Percentiles rank a stretch among this genome's conserved stretches.
Conservation (phyloP, 306 rosid species). For the Quercus robur region DNA sequence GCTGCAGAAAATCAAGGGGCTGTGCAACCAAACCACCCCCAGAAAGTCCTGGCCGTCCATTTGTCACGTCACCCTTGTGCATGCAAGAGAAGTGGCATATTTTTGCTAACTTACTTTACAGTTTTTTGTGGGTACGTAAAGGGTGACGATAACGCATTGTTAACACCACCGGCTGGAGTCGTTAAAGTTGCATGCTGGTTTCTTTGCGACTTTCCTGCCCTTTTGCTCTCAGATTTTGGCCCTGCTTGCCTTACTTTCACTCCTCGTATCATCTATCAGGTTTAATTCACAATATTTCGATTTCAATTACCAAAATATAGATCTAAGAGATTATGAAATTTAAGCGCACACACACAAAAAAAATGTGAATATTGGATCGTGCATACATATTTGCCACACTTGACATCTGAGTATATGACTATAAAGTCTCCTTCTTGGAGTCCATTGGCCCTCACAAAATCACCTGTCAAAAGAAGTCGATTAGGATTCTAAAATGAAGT, state of each 20-base stretch:
- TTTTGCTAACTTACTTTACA: conserved; percentile 7
- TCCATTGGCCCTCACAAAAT: conserved; percentile 95
- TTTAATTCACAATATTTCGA: not conserved
- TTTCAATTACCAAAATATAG: not conserved
- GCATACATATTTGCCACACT: conserved; percentile 82
- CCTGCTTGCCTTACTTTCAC: conserved; percentile 87
- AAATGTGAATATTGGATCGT: not conserved
- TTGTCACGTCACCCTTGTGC: conserved; percentile 22
- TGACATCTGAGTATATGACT: conserved; percentile 86
- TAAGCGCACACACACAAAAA: not conserved
- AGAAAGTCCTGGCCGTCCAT: conserved; percentile 25
- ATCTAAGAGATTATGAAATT: not conserved
- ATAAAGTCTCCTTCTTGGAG: conserved; percentile 99
- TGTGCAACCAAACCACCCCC: not conserved
- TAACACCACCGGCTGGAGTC: conserved; percentile 25
- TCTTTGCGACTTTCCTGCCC: conserved; percentile 68
- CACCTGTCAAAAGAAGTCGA: conserved; percentile 42
- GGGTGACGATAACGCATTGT: conserved; percentile 37
- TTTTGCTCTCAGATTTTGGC: conserved; percentile 56
- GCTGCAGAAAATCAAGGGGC: not conserved
- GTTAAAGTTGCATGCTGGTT: conserved; percentile 48
- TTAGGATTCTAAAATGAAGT: not conserved
- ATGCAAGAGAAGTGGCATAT: conserved; percentile 22
- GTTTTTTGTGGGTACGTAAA: conserved; percentile 6
- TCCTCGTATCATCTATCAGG: conserved; percentile 83